Percentiles rank a stretch among this genome's conserved stretches.
Conservation (phyloP, 441 rosid genomes). For the Omphalea diandra region DNA sequence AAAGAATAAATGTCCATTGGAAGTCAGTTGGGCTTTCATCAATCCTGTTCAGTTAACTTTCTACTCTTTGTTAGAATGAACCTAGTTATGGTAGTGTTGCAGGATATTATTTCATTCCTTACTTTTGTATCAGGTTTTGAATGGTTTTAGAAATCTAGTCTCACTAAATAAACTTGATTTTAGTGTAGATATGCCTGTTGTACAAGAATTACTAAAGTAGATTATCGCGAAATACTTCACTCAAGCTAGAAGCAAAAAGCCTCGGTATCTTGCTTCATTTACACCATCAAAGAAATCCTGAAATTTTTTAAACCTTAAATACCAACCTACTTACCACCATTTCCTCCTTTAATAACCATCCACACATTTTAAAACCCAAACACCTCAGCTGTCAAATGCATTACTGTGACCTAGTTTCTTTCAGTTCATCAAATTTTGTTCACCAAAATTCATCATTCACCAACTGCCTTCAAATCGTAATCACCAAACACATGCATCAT, state of each 20-base stretch:
- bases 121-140: neutral
- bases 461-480: neutral
- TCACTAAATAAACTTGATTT: neutral
- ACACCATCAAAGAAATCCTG: no score
- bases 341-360: no score
- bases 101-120: neutral
- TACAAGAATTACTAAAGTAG: neutral
- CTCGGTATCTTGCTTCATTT: no score
- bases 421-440: neutral
- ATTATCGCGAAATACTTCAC: neutral
- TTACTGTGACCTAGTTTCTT: slow-evolving; percentile 1
- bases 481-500: neutral
- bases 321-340: no score
- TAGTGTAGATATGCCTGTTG: neutral
- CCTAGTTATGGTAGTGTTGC: neutral
- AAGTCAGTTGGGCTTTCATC: neutral
- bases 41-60: neutral
- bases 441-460: neutral
- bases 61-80: neutral
- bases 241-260: no score
- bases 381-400: no score
- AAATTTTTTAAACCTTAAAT: no score
- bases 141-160: neutral
- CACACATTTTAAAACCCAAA: no score
- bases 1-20: neutral